Conservation (phyloP, 2,329 filamentous ascomycete species). For the Cercospora sp. region DNA sequence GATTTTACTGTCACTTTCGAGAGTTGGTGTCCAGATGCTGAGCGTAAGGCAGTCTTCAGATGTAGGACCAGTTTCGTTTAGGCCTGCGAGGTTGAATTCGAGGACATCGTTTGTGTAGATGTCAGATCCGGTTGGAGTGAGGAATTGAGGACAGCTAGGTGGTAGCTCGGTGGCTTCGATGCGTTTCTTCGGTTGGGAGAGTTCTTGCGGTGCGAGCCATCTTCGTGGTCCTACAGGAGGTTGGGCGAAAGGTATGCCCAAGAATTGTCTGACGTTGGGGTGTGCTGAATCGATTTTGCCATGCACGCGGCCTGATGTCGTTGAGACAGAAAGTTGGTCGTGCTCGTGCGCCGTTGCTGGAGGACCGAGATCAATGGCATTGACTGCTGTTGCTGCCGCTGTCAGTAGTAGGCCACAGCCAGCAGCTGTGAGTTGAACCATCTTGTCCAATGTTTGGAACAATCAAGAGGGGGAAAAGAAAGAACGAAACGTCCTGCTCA, state of each 20-base stretch:
- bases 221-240: conserved; percentile 39
- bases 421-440: neutral
- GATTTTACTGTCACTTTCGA: neutral
- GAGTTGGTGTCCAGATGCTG: conserved; percentile 49
- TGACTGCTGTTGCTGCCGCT: neutral
- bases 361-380: neutral
- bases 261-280: conserved; percentile 33
- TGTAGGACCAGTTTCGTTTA: conserved; percentile 34
- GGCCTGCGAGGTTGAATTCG: conserved; percentile 36
- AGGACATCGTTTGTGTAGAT: conserved; percentile 34
- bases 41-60: conserved; percentile 52
- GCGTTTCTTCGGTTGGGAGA: conserved; percentile 26
- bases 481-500: neutral
- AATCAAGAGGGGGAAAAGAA: neutral
- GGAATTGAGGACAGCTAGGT: conserved; percentile 34
- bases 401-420: neutral
- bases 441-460: neutral
- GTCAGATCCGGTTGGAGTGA: conserved; percentile 23
- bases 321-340: conserved; percentile 6
- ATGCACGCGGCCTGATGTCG: conserved; percentile 14
- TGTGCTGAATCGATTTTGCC: conserved; percentile 16
- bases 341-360: neutral
- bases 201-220: conserved; percentile 31
- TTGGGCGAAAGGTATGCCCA: conserved; percentile 42
- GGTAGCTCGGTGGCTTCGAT: conserved; percentile 32